Conservation (phyloP, 2,329 filamentous ascomycete species). For the Neofusicoccum sp. region DNA sequence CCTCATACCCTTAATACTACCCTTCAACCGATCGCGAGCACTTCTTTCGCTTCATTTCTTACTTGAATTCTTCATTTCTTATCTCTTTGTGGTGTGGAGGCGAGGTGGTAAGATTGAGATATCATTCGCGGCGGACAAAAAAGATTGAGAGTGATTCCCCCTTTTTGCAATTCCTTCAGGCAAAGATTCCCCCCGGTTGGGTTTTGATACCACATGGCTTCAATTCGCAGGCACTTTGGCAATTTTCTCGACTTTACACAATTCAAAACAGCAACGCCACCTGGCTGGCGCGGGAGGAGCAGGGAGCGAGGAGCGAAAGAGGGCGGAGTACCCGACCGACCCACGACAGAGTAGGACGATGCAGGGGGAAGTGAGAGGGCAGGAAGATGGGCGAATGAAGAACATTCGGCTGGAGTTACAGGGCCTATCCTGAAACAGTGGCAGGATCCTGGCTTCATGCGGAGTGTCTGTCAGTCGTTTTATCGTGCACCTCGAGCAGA, state of each 20-base stretch:
- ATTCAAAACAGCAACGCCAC: constrained; percentile 10
- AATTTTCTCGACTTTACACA: constrained; percentile 10
- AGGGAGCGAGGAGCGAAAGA: constrained; percentile 14
- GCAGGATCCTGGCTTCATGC: constrained; percentile 4
- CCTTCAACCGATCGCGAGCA: constrained; percentile 14
- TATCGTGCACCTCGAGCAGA: background rate
- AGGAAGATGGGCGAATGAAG: background rate
- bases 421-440: constrained; percentile 7
- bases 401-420: background rate
- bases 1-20: constrained; percentile 19
- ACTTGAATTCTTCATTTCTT: background rate
- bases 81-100: constrained; percentile 7
- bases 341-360: background rate
- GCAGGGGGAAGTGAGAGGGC: background rate
- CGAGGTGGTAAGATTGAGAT: constrained; percentile 17
- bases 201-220: constrained; percentile 19
- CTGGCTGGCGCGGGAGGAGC: constrained; percentile 16
- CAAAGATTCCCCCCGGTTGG: constrained; percentile 20
- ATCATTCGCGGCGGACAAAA: constrained; percentile 16
- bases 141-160: constrained; percentile 17
- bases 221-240: constrained; percentile 9
- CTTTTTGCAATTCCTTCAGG: constrained; percentile 18
- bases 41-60: constrained; percentile 15
- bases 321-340: constrained; percentile 6
- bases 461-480: background rate